Evolutionary conservation across 352 stramenopile species (phyloP), one percentile per base, ranked within the genome.

Genomic region (Phytopythium vexans): DNA sequence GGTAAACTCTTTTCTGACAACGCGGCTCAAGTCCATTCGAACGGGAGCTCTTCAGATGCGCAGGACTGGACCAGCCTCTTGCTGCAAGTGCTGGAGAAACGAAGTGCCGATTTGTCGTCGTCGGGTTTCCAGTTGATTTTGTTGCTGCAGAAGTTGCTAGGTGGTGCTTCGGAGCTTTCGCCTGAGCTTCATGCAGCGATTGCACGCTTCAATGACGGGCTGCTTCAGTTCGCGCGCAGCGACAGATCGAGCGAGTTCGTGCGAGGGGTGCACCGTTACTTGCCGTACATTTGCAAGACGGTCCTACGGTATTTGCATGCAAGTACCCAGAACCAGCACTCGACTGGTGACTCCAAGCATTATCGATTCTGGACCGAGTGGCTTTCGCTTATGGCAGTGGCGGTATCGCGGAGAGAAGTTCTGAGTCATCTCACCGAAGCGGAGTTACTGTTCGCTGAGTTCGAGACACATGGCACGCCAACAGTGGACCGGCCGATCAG

Each of bases 221-320:
- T 88, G 2, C 12, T 82, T n/a, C 52, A 60, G 8, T 54, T 88
- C 16, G 79, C 64, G 16, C 50, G 43, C 21, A 63, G 45, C 12
- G 66, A 79, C 6, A 35, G 55, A 6, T 59, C 57, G 1, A 62
- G 42, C 9, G 42, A 48, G 0, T 77, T 88, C 33, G 8, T 82
- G 14, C 54, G 64, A n/a, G 60, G 58, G 8, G 55, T 89, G 0
- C 70, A 80, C 34, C 74, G 63, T 6, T 85, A 70, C n/a, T 58
- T 89, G 6, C 72, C 75, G 6, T 91, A 68, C 56, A 84, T 89
- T 27, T 72, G 66, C 6, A 74, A 84, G 42, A 69, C 43, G 0
- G 59, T 64, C 4, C 63, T 91, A n/a, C 72, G 64, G n/a, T 39
- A 73, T 6, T 62, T 86, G 32, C 44, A 60, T 15, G 41, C 56